Evolutionary conservation across 2,329 filamentous ascomycete species (phyloP).

Genomic region (Arthrobotrys entomopaga): DNA sequence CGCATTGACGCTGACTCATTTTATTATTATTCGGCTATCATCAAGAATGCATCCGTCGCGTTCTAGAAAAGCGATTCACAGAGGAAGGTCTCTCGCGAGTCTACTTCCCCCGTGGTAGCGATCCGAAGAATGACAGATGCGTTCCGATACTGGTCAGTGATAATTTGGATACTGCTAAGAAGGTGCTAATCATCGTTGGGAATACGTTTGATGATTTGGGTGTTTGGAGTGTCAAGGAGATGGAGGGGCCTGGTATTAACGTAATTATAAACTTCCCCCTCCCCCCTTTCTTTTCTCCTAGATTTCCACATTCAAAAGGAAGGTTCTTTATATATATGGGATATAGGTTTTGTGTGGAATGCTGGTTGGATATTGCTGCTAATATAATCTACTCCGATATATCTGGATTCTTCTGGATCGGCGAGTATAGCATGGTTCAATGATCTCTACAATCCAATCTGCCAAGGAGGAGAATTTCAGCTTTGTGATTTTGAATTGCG

Average conservation of each 20-base stretch:
- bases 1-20: slow-evolving; percentile 9
- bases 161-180: slow-evolving; percentile 29
- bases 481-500: slow-evolving; percentile 57
- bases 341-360: slow-evolving; percentile 5
- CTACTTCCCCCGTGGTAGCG: slow-evolving; percentile 70
- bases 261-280: too few species aligned
- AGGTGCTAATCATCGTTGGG: slow-evolving; percentile 32
- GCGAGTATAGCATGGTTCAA: slow-evolving; percentile 57
- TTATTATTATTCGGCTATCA: neutral
- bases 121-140: slow-evolving; percentile 66
- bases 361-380: slow-evolving; percentile 6
- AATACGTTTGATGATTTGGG: slow-evolving; percentile 47
- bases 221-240: slow-evolving; percentile 41
- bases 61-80: slow-evolving; percentile 72
- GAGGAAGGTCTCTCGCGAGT: slow-evolving; percentile 70
- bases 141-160: slow-evolving; percentile 72
- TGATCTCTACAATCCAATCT: slow-evolving; percentile 55
- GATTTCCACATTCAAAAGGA: neutral
- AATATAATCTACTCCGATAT: slow-evolving; percentile 11
- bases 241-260: slow-evolving; percentile 48
- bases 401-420: slow-evolving; percentile 46
- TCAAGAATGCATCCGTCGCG: slow-evolving; percentile 60
- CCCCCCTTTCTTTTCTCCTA: slow-evolving; percentile 35
- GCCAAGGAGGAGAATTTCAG: slow-evolving; percentile 55
- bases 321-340: too few species aligned